Base-by-base conservation (phyloP, 768 basidiomycete genomes). In the Pleurotus sapidus region DNA sequence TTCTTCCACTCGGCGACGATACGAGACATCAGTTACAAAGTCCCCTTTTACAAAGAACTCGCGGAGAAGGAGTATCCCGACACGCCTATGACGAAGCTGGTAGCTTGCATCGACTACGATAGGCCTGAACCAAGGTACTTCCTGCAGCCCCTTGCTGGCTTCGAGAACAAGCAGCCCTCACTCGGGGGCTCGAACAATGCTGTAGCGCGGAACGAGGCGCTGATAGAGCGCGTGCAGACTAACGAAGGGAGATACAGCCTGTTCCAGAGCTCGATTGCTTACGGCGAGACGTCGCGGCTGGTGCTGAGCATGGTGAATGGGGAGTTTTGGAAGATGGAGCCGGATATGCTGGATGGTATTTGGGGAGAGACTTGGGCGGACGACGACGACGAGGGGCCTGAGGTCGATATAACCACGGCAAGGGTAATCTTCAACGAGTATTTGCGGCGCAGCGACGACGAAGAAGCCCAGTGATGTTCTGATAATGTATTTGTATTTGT, bases 1-100 rank as follows among this genome's bases (percentile, higher is more conserved):
- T 75, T 72, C 62, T 70, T 73, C 60, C 73, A 75, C 57, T 61
- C 67, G 51, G 64, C 75, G 37, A 63, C 70, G n/a, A 69, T 71
- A n/a, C 64, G 65, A 23, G 72, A 74, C 49, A 66, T 74, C 1
- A 60, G 67, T 3, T 65, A 65, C 47, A 62, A 71, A 48, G 59
- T 70, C 12, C 63, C 63, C 5, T 48, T 56, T 3, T 64, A 75
- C 1, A 69, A 64, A 17, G 48, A 60, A 2, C 46, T 69, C 4
- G 74, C 72, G 0, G 58, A 58, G 42, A 24, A 56, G 23, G 49
- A 67, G n/a, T 68, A 67, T 60, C 69, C 72, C 11, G 54, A 59
- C 7, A 58, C 64, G 1, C 61, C 64, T 2, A 56, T 61, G 6
- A 49, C 63, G 9, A 62, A 64, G 12, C 64, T 74, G 54, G 63